Evolutionary conservation across 1,284 basidiomycete species (phyloP).

Genomic region (Ustilago xerochloae): DNA sequence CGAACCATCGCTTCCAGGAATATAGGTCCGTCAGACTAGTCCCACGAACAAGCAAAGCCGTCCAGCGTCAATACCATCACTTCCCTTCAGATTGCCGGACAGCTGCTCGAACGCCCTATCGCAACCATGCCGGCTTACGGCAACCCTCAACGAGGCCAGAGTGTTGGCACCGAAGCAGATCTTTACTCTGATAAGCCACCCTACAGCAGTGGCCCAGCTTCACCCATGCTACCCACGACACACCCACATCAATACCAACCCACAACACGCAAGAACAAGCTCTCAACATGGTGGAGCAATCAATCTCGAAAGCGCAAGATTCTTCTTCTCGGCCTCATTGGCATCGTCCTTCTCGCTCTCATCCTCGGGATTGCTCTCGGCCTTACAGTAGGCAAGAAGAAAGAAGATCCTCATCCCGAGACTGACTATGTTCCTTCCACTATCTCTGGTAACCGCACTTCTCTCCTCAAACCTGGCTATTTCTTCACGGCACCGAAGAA

Average conservation of each 20-base stretch:
- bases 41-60: too few species aligned
- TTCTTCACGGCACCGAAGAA: constrained; percentile 35
- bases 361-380: constrained; percentile 39
- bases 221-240: constrained; percentile 14
- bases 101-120: background rate
- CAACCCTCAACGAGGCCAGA: background rate
- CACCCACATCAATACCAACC: background rate
- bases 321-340: background rate
- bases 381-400: constrained; percentile 16
- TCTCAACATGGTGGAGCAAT: constrained; percentile 12
- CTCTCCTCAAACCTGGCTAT: constrained; percentile 24
- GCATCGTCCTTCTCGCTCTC: constrained; percentile 14
- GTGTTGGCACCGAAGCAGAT: constrained; percentile 5
- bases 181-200: constrained; percentile 15
- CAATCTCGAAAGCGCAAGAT: constrained; percentile 17
- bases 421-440: constrained; percentile 34
- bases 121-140: constrained; percentile 1
- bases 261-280: background rate
- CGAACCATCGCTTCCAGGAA: too few species aligned
- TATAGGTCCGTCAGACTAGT: too few species aligned
- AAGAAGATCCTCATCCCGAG: constrained; percentile 16
- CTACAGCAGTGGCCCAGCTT: background rate
- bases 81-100: too few species aligned
- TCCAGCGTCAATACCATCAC: too few species aligned
- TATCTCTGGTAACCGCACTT: constrained; percentile 21